Conservation (phyloP, 345 rosid genomes). For the Raphanus sativus region DNA sequence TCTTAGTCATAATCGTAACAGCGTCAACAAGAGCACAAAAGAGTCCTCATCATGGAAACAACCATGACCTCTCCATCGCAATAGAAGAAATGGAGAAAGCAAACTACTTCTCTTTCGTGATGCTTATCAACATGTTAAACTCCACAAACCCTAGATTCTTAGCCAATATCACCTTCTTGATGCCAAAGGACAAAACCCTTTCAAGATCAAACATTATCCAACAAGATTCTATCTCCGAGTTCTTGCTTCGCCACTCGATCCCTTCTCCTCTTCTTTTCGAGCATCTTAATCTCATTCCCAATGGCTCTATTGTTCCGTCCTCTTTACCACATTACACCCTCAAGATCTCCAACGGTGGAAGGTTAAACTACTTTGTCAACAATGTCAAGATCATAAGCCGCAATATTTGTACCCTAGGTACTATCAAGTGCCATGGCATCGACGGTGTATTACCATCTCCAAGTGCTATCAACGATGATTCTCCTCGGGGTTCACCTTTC, state of each 20-base stretch:
- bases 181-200: constrained; percentile 65
- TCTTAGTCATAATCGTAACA: constrained; percentile 4
- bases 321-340: constrained; percentile 51
- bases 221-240: constrained; percentile 41
- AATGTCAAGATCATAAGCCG: constrained; percentile 61
- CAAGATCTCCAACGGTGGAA: constrained; percentile 50
- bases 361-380: constrained; percentile 53
- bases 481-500: constrained; percentile 17
- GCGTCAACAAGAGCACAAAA: constrained; percentile 26
- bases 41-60: constrained; percentile 6
- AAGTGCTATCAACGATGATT: constrained; percentile 4
- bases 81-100: constrained; percentile 74
- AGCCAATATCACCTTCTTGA: constrained; percentile 65
- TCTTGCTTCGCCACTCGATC: constrained; percentile 73
- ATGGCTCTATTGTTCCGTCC: constrained; percentile 59
- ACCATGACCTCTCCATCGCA: constrained; percentile 49
- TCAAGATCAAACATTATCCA: constrained; percentile 38
- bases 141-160: constrained; percentile 15
- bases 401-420: constrained; percentile 55
- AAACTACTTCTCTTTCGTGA: constrained; percentile 63
- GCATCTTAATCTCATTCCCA: constrained; percentile 56
- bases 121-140: constrained; percentile 68
- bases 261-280: constrained; percentile 71
- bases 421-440: constrained; percentile 80
- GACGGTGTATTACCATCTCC: constrained; percentile 48